Conservation (phyloP, 176 grass and related monocot species). For the Saccharum officinarum region DNA sequence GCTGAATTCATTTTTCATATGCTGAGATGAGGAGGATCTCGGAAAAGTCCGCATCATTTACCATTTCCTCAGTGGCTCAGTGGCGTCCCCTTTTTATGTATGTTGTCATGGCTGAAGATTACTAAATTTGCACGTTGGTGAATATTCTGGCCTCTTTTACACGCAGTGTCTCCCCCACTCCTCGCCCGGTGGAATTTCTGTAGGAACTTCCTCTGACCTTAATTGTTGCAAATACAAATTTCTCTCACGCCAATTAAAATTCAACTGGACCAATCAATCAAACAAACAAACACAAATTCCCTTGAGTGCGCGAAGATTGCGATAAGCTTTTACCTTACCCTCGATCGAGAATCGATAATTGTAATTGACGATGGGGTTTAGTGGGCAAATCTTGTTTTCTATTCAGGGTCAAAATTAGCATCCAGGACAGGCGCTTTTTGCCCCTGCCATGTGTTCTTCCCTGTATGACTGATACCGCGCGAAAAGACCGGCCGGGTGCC, state of each 20-base stretch:
- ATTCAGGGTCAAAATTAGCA: constrained; percentile 46
- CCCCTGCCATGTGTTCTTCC: constrained; percentile 32
- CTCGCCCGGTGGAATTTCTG: constrained; percentile 3
- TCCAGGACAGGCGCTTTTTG: constrained; percentile 33
- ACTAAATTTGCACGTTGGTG: not conserved
- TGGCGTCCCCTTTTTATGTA: not conserved
- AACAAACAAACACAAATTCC: not conserved
- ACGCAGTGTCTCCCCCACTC: not conserved
- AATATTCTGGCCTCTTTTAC: constrained; percentile 27
- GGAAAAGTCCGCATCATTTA: constrained; percentile 27
- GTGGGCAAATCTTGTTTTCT: constrained; percentile 28
- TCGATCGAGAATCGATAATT: not conserved
- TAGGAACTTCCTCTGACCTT: constrained; percentile 12
- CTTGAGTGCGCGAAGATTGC: constrained; percentile 20
- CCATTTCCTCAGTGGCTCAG: not conserved
- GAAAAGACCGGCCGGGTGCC: not conserved
- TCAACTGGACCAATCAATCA: not conserved
- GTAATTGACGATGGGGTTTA: constrained; percentile 17
- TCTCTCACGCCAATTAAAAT: not conserved
- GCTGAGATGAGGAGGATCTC: not conserved
- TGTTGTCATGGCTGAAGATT: constrained; percentile 2
- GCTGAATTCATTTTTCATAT: not conserved
- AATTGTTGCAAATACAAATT: constrained; percentile 18
- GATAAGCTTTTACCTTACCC: constrained; percentile 12
- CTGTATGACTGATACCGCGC: not conserved